These are phyloP conservation scores for Linderina pennispora DNA, from an alignment of 192 early-diverging fungal species.

Conservation along the genomic window DNA sequence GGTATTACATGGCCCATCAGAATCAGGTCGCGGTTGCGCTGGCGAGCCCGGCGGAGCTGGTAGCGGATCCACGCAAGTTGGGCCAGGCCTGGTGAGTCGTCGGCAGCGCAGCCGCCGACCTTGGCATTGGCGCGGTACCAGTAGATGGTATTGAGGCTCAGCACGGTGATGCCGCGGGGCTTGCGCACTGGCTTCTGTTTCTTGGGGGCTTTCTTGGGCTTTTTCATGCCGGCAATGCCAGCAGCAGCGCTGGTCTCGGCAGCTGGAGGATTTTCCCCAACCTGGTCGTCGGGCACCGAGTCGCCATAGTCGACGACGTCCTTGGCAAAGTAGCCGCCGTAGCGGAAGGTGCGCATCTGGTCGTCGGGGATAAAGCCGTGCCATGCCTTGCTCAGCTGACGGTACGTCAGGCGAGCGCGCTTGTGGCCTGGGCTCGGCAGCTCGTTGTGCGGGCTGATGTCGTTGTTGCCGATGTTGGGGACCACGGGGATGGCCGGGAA, in stretches of 20 bases:
- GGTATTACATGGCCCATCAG: slow-evolving; percentile 67
- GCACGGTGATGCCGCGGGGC: slow-evolving; percentile 46
- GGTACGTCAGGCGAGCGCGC: slow-evolving; percentile 46
- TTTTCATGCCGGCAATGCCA: slow-evolving; percentile 6
- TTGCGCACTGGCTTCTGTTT: not conserved
- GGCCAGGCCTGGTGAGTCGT: slow-evolving; percentile 53
- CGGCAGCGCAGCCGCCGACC: slow-evolving; percentile 53
- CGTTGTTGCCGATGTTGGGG: slow-evolving; percentile 60
- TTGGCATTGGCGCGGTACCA: slow-evolving; percentile 65
- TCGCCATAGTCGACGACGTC: slow-evolving; percentile 36
- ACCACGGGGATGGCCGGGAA: slow-evolving; percentile 34
- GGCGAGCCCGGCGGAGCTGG: slow-evolving; percentile 46
- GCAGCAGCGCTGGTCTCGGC: too few relatives aligned
- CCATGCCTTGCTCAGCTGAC: slow-evolving; percentile 51
- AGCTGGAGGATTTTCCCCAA: too few relatives aligned
- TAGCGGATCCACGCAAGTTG: slow-evolving; percentile 68
- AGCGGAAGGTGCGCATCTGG: slow-evolving; percentile 55
- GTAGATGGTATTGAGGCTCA: slow-evolving; percentile 68
- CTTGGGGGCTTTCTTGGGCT: slow-evolving; percentile 11
- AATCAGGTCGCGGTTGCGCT: slow-evolving; percentile 47
- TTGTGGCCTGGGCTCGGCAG: slow-evolving; percentile 42
- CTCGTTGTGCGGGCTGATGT: slow-evolving; percentile 66
- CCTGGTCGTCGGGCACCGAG: not conserved
- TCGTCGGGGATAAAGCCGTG: slow-evolving; percentile 52
- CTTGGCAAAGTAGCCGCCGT: slow-evolving; percentile 60